Conservation (phyloP, 495 filamentous ascomycete species). For the Amorphotheca resinae region DNA sequence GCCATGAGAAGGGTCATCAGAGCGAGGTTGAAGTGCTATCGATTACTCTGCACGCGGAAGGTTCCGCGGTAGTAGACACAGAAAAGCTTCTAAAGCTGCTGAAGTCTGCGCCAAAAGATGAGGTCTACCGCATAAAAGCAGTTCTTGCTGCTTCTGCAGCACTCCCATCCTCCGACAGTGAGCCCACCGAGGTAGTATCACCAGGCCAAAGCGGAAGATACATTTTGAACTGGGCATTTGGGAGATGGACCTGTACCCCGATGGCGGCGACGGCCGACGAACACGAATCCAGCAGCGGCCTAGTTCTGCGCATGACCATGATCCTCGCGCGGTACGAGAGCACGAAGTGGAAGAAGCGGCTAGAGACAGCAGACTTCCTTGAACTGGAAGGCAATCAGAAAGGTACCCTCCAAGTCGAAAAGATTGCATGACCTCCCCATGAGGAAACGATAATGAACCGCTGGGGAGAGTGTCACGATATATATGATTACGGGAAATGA, state of each 20-base stretch:
- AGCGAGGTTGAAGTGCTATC: constrained; percentile 86
- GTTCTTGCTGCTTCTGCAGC: constrained; percentile 48
- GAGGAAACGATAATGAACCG: background rate
- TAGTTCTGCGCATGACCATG: constrained; percentile 63
- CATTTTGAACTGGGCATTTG: constrained; percentile 97
- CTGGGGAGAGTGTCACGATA: too few relatives aligned
- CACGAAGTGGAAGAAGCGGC: constrained; percentile 75
- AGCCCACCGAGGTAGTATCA: constrained; percentile 13
- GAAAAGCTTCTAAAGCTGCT: constrained; percentile 54
- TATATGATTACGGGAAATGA: too few relatives aligned
- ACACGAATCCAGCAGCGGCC: constrained; percentile 33
- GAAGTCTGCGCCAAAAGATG: constrained; percentile 64
- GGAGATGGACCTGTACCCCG: constrained; percentile 78
- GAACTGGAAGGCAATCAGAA: constrained; percentile 31
- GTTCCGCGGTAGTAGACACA: constrained; percentile 42
- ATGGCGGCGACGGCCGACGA: constrained; percentile 32
- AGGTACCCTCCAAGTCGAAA: constrained; percentile 32
- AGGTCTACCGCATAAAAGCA: constrained; percentile 92
- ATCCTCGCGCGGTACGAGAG: constrained; percentile 79
- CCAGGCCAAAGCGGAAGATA: constrained; percentile 32
- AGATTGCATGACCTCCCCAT: constrained; percentile 26
- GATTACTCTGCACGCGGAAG: constrained; percentile 40
- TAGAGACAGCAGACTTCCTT: constrained; percentile 50
- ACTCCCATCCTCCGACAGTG: constrained; percentile 49
- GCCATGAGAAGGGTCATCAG: constrained; percentile 46